Evolutionary conservation across 1,284 basidiomycete species (phyloP).

Genomic region (Moesziomyces sp.): DNA sequence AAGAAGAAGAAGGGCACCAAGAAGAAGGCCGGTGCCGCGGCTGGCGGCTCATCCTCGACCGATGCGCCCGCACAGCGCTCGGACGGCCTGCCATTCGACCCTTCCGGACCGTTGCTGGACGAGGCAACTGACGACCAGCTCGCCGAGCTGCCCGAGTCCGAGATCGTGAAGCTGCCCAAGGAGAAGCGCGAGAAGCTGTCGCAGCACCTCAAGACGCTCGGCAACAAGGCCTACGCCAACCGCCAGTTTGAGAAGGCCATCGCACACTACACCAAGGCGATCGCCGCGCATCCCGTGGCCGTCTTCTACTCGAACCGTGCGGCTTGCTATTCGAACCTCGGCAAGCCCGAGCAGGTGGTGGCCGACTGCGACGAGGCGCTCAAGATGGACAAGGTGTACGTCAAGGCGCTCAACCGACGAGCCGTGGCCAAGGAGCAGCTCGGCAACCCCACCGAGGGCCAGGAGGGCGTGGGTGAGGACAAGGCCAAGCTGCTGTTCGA

Average conservation of each 20-base stretch:
- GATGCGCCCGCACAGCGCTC: constrained; percentile 30
- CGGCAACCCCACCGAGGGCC: constrained; percentile 77
- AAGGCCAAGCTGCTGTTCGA: constrained; percentile 53
- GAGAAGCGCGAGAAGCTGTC: constrained; percentile 76
- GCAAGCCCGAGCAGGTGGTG: constrained; percentile 84
- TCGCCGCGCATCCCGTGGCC: constrained; percentile 87
- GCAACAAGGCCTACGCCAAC: constrained; percentile 87
- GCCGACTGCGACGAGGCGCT: constrained; percentile 90
- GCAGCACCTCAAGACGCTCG: constrained; percentile 83
- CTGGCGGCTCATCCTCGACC: constrained; percentile 17
- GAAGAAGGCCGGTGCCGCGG: constrained; percentile 37
- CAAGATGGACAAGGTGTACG: constrained; percentile 83
- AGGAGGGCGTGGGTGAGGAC: constrained; percentile 58
- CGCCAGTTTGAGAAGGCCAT: constrained; percentile 83
- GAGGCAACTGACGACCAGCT: constrained; percentile 63
- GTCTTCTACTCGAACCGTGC: constrained; percentile 98
- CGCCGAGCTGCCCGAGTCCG: constrained; percentile 53
- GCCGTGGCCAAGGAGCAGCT: constrained; percentile 86
- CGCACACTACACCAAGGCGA: constrained; percentile 81
- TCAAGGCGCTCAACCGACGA: constrained; percentile 94
- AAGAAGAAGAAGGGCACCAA: constrained; percentile 64
- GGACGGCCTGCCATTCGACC: constrained; percentile 30
- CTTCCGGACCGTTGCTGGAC: constrained; percentile 61
- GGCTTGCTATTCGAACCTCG: constrained; percentile 94
- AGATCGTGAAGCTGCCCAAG: constrained; percentile 57